Base-by-base conservation (phyloP, 2,329 filamentous ascomycete genomes). In the Furcasterigmium sp. region DNA sequence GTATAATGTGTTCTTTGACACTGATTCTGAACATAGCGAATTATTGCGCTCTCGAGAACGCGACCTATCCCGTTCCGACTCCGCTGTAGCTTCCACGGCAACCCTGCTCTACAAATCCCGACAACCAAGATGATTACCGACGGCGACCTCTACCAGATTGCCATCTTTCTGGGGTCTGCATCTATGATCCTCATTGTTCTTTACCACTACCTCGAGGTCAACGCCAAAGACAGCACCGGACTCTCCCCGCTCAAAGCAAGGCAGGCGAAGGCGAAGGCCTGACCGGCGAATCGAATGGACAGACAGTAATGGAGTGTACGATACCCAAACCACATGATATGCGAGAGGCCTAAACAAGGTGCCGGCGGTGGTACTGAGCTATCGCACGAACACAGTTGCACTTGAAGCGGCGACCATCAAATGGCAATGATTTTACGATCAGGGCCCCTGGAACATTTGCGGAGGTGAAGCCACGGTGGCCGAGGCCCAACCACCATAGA, bases 101-200 rank as follows among this genome's bases (percentile, higher is more conserved):
- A n/a, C n/a, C n/a, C n/a, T n/a, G n/a, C n/a, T n/a, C n/a, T n/a
- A n/a, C n/a, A n/a, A n/a, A n/a, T n/a, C n/a, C n/a, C n/a, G n/a
- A n/a, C n/a, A n/a, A n/a, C n/a, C n/a, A 87, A 57, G 39, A 98
- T 98, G 93, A 97, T 98, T 63, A 85, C 91, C 63, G 93, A 98
- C 80, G 73, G 78, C 64, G 84, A 93, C 53, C 84, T 98, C 57
- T 96, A 97, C 76, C 79, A 79, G 50, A 80, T 98, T 23, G 91
- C 93, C 64, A 83, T 97, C 64, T 91, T 96, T 64, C 86, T 98
- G 47, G 93, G 93, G 70, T 86, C 83, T 43, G 79, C 84, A 32
- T 82, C 91, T 50, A 91, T 97, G 87, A 73, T 96, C 36, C 77
- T 98, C 49, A 96, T 97, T 53, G 82, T 98, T 23, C 69, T 95